Conservation (phyloP, 2,329 filamentous ascomycete species). For the Coniochaeta sp. region DNA sequence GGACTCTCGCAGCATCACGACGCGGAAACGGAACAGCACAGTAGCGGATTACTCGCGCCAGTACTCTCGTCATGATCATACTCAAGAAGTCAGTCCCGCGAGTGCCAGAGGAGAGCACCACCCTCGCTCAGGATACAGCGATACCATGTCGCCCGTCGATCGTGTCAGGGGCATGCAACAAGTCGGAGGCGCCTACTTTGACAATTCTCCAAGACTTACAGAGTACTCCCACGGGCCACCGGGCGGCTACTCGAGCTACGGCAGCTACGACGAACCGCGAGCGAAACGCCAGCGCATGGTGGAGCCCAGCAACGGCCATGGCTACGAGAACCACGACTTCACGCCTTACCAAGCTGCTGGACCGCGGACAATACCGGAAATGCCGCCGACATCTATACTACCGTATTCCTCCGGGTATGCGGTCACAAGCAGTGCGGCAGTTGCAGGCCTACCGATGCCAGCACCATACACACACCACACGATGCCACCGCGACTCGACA, state of each 20-base stretch:
- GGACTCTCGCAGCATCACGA: slow-evolving; percentile 58
- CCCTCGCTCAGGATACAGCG: slow-evolving; percentile 7
- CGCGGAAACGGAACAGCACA: slow-evolving; percentile 34
- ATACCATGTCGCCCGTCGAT: neutral
- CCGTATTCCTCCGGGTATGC: slow-evolving; percentile 11
- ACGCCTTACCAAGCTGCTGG: slow-evolving; percentile 7
- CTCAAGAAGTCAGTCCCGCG: slow-evolving; percentile 3
- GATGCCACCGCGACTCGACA: slow-evolving; percentile 13
- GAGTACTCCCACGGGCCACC: slow-evolving; percentile 12
- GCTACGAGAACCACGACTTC: slow-evolving; percentile 14
- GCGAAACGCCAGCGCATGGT: slow-evolving; percentile 14
- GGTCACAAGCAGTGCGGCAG: slow-evolving; percentile 7
- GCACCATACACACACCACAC: slow-evolving; percentile 5
- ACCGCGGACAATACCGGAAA: slow-evolving; percentile 16
- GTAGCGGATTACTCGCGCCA: slow-evolving; percentile 15
- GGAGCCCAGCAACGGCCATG: slow-evolving; percentile 4
- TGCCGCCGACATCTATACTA: slow-evolving; percentile 9
- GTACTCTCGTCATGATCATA: slow-evolving; percentile 6
- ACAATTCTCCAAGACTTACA: slow-evolving; percentile 13
- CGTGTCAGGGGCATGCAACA: slow-evolving; percentile 6
- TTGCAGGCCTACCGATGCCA: slow-evolving; percentile 9
- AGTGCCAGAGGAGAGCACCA: slow-evolving; percentile 7
- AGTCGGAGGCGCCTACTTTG: slow-evolving; percentile 10
- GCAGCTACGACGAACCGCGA: slow-evolving; percentile 12
- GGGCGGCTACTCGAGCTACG: slow-evolving; percentile 4